Base-by-base conservation (phyloP, 805 yeast genomes). In the Candida rishiriensis region DNA sequence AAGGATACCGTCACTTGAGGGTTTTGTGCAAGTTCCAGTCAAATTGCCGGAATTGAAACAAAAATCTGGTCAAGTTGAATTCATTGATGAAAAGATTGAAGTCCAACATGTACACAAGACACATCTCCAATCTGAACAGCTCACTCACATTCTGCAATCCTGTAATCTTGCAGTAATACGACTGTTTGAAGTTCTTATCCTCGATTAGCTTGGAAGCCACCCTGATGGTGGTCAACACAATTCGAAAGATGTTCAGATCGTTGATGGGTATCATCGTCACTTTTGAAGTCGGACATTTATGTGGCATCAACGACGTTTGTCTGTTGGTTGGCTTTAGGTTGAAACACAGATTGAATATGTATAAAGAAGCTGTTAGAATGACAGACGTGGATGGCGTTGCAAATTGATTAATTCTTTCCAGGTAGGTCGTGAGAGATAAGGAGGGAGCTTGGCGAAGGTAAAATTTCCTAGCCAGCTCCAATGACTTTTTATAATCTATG, bases 171-270 rank as follows among this genome's bases (percentile, higher is more conserved):
- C 76, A 73, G 48, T 68, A 72, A 38, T 65, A 64, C 29, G 53
- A 55, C 41, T 70, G 76, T 39, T 65, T 68, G 51, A 63, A 72
- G 52, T 72, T 68, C 36, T 71, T 64, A 49, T 72, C 78, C 48
- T 72, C 78, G 21, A 72, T 57, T 31, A 66, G 55, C 47, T 72
- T 72, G 18, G 64, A 61, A 34, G 74, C 61, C 18, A 73, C 57
- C 34, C 78, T 54, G 13, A 72, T 47, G 32, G 61, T 57, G 2
- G 75, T 66, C 44, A 72, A 55, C 9, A 70, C 51, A 37, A 72
- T 52, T 30, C 78, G 50, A 47, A 70, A 68, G 6, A 65, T 69
- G 44, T 72, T 72, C 38, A 65, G 51, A 7, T 57, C 55, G 35
- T 68, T 63, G 11, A 72, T 53, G 2, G 65, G 63, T 28, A 64